These are phyloP conservation scores for Agaricus blazei DNA, from an alignment of 768 basidiomycete genomes.

Conservation along the genomic window DNA sequence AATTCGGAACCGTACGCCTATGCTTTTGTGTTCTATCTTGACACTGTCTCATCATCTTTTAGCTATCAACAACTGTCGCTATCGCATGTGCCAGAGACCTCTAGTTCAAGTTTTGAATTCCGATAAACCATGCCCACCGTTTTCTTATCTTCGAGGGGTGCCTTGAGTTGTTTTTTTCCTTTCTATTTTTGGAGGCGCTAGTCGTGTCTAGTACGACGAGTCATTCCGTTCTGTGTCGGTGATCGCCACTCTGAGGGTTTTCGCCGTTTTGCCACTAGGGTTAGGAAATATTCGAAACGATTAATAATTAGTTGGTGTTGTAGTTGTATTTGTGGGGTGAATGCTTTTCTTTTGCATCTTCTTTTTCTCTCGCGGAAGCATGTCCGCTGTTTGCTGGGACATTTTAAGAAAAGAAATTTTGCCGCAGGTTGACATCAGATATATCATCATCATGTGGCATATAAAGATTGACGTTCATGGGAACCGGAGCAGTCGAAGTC, in stretches of 20 bases:
- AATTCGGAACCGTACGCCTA: conserved; percentile 83
- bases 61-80: conserved; percentile 91
- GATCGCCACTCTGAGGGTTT: neutral
- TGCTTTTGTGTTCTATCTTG: neutral
- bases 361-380: neutral
- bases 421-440: no score
- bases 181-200: neutral
- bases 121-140: conserved; percentile 39
- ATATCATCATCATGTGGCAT: neutral
- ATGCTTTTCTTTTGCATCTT: neutral
- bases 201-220: neutral
- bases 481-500: no score
- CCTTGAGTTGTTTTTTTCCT: neutral
- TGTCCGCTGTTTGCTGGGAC: neutral
- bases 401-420: no score
- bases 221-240: neutral
- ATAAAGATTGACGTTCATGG: no score
- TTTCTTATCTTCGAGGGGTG: neutral
- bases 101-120: conserved; percentile 82
- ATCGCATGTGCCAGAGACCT: conserved; percentile 67
- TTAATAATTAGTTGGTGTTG: conserved; percentile 6
- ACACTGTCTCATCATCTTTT: conserved; percentile 11
- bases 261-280: neutral
- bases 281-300: neutral
- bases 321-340: neutral